Evolutionary conservation across 305 asterid species (phyloP).

Genomic region (Solanum aculeatissimum): DNA sequence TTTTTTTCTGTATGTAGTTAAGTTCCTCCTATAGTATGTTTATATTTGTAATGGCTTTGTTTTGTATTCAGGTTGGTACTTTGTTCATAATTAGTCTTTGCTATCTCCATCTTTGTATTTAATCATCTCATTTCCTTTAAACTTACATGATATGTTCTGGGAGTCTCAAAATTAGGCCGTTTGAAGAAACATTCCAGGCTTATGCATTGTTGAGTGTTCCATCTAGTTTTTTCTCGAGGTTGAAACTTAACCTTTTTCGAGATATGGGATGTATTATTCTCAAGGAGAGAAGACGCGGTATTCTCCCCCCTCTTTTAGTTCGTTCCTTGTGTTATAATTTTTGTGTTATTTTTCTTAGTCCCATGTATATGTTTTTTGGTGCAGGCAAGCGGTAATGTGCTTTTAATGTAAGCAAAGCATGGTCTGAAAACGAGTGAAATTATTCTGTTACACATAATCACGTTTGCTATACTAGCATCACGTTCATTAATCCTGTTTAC

Average conservation of each 20-base stretch:
- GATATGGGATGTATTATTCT: not conserved
- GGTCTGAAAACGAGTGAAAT: not conserved
- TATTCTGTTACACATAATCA: not conserved
- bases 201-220: not conserved
- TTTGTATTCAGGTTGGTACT: not conserved
- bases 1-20: not conserved
- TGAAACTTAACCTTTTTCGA: not conserved
- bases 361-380: not conserved
- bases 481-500: not conserved
- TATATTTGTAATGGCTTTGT: not conserved
- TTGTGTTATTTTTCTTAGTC: not conserved
- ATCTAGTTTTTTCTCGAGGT: not conserved
- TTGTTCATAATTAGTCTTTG: not conserved
- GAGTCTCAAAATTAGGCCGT: not conserved
- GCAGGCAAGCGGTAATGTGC: not conserved
- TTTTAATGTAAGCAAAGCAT: not conserved
- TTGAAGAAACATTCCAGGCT: not conserved
- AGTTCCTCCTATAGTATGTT: not conserved
- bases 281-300: not conserved
- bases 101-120: not conserved
- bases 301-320: not conserved
- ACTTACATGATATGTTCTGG: not conserved
- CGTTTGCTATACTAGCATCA: not conserved
- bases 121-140: not conserved
- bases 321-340: not conserved